Evolutionary conservation across 768 basidiomycete genomes (phyloP).

Genomic region (Boletales sp.): DNA sequence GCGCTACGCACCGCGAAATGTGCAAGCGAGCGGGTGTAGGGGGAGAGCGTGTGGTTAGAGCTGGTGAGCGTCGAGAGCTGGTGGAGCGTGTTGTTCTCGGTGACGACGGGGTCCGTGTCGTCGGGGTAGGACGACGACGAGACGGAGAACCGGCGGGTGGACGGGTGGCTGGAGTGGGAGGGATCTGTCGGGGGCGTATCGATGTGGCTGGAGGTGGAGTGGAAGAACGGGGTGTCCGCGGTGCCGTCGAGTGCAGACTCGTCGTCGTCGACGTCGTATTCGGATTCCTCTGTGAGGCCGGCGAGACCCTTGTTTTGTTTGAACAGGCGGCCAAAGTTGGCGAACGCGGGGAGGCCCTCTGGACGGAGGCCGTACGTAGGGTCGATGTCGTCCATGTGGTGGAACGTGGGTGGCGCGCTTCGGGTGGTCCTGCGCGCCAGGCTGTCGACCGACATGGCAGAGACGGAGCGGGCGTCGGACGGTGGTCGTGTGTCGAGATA

Average conservation of each 20-base stretch:
- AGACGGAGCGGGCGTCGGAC: constrained; percentile 36
- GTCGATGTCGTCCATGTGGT: constrained; percentile 80
- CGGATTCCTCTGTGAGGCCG: constrained; percentile 71
- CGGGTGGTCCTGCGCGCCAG: constrained; percentile 24
- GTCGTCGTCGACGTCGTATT: constrained; percentile 37
- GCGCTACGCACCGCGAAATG: constrained; percentile 93
- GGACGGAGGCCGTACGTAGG: constrained; percentile 95
- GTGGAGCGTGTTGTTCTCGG: constrained; percentile 71
- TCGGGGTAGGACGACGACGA: constrained; percentile 19
- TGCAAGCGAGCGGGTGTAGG: constrained; percentile 85
- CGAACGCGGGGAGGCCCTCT: constrained; percentile 84
- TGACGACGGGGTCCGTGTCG: constrained; percentile 50
- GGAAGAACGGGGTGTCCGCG: constrained; percentile 43
- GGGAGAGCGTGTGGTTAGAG: constrained; percentile 92
- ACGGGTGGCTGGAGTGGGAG: constrained; percentile 13
- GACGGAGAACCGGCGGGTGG: constrained; percentile 33
- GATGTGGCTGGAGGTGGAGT: constrained; percentile 24
- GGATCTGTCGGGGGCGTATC: constrained; percentile 45
- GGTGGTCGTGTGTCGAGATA: constrained; percentile 61
- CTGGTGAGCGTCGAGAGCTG: constrained; percentile 83
- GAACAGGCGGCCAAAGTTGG: constrained; percentile 73
- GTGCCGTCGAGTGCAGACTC: constrained; percentile 70
- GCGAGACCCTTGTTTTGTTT: constrained; percentile 65
- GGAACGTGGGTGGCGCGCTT: constrained; percentile 22
- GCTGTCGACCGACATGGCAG: constrained; percentile 40